Evolutionary conservation across 306 rosid species (phyloP).

Genomic region (Trichosanthes truncata): DNA sequence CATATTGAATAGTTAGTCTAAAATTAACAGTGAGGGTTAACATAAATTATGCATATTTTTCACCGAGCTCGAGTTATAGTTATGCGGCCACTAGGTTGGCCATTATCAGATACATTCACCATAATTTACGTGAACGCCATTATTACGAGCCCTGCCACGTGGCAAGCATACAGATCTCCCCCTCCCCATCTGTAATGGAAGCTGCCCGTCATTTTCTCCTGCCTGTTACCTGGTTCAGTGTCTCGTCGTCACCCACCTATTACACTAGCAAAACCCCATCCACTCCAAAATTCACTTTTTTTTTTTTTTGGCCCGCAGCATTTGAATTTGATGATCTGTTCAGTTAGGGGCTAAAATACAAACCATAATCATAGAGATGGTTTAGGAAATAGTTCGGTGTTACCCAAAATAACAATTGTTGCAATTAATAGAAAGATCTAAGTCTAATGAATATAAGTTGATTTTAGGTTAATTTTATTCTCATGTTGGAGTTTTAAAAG

Average conservation of each 20-base stretch:
- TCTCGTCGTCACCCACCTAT: not conserved
- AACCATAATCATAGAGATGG: not conserved
- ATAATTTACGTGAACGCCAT: not conserved
- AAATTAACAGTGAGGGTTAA: too few species aligned
- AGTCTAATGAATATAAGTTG: too few species aligned
- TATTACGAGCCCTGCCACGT: not conserved
- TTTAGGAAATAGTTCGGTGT: not conserved
- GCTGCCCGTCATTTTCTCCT: constrained; percentile 1
- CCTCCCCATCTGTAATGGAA: not conserved
- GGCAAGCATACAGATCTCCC: not conserved
- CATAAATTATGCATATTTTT: not conserved
- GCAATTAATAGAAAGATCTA: too few species aligned
- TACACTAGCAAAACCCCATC: not conserved
- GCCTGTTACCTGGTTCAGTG: not conserved
- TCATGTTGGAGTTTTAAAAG: too few species aligned
- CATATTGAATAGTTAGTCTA: not conserved
- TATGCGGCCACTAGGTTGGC: constrained; percentile 1
- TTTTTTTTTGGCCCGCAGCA: not conserved
- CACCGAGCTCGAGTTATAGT: not conserved
- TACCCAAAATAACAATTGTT: not conserved
- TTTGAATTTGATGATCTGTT: too few species aligned
- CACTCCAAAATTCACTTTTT: not conserved
- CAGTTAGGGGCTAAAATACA: not conserved
- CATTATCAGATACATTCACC: constrained; percentile 3
- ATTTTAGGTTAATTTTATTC: too few species aligned